Evolutionary conservation across 1,284 basidiomycete species (phyloP).

Genomic region (Sanghuangporus baumii): DNA sequence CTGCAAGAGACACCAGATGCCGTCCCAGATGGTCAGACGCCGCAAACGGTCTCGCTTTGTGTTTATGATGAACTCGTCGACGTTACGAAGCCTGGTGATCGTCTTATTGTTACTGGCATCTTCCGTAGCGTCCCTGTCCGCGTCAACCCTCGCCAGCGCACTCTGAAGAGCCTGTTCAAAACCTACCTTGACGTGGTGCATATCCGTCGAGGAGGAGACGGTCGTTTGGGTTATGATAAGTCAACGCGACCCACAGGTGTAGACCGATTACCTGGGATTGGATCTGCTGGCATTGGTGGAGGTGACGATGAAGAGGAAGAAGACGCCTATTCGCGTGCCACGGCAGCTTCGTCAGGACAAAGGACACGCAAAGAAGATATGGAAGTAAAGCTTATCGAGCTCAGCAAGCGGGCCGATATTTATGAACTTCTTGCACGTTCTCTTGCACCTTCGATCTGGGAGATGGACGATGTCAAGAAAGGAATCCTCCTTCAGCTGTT

Average conservation of each 20-base stretch:
- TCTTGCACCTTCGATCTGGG: conserved; percentile 94
- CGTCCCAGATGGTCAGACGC: conserved; percentile 97
- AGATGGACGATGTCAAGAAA: conserved; percentile 99
- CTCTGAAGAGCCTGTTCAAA: conserved; percentile 94
- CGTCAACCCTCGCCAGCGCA: conserved; percentile 87
- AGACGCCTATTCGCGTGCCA: conserved; percentile 27
- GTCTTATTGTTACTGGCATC: conserved; percentile 88
- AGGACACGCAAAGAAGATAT: conserved; percentile 52
- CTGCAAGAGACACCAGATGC: conserved; percentile 97
- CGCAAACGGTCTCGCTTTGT: conserved; percentile 93
- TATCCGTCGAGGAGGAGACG: conserved; percentile 70
- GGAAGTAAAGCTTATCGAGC: conserved; percentile 55
- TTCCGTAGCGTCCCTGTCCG: conserved; percentile 93
- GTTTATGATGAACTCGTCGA: conserved; percentile 98
- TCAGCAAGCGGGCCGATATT: conserved; percentile 75
- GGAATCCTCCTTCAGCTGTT: conserved; percentile 94
- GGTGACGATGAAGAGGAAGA: conserved; percentile 51
- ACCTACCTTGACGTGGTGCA: conserved; percentile 97
- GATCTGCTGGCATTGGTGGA: conserved; percentile 72
- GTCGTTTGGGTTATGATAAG: conserved; percentile 74
- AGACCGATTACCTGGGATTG: conserved; percentile 70
- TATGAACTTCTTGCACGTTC: conserved; percentile 86
- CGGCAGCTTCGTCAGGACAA: conserved; percentile 29
- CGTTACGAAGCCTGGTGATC: conserved; percentile 90
- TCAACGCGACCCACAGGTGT: conserved; percentile 74